phyloP scores from a whole-genome alignment of 345 rosid genomes.

The Dipteronia sinensis region DNA sequence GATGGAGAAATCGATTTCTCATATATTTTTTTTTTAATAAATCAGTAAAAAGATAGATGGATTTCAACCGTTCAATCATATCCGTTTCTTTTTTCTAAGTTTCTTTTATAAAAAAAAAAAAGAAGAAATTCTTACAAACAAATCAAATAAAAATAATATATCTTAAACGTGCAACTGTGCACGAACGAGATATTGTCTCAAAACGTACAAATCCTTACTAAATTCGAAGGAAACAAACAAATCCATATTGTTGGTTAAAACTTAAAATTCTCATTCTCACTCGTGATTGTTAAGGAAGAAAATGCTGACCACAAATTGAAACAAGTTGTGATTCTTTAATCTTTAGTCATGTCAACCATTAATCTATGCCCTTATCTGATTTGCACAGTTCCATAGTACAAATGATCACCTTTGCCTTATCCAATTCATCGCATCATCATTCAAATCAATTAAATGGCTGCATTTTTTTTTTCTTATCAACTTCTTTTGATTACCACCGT shows the following conservation, averaged over 20 bases:
- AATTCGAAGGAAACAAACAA: constrained; percentile 3
- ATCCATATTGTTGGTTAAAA: background rate
- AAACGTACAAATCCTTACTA: too few species aligned
- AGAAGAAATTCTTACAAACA: too few species aligned
- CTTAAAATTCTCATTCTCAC: background rate
- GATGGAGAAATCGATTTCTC: too few species aligned
- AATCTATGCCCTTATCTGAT: constrained; percentile 11
- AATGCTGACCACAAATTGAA: background rate
- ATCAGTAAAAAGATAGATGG: too few species aligned
- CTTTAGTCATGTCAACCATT: constrained; percentile 13
- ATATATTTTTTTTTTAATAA: too few species aligned
- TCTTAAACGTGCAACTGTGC: too few species aligned
- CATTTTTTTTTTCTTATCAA: too few species aligned
- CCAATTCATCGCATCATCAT: background rate
- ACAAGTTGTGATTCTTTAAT: constrained; percentile 10
- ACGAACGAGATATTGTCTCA: background rate
- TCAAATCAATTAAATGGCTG: background rate
- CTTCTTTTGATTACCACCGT: too few species aligned
- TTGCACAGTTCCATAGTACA: background rate
- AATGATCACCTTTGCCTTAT: constrained; percentile 3
- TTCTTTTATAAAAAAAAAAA: too few species aligned
- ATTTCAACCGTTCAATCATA: too few species aligned
- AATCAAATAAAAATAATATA: too few species aligned
- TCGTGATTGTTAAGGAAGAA: background rate
- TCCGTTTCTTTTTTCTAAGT: too few species aligned